Base-by-base conservation (phyloP, 352 stramenopile species). In the Thalassiosira pacifica region DNA sequence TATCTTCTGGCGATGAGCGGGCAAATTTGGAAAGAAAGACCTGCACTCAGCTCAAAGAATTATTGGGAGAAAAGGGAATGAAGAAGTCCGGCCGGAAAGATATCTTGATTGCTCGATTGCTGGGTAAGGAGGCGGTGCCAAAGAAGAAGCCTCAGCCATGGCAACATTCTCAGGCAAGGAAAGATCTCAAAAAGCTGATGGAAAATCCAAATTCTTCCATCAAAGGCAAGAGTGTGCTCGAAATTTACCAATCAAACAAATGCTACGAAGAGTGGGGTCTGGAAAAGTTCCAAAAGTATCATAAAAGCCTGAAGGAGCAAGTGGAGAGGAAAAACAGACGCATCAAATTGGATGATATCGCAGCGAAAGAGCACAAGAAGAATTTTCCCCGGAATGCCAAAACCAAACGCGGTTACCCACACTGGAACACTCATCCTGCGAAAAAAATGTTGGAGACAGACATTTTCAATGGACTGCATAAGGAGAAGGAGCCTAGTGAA, bases 371-470 rank as follows among this genome's bases (percentile, higher is more conserved):
- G 37, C 37, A 48, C 37, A 48, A 48, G 37, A 48, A 48, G 37
- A 48, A 48, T 48, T 48, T 48, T 13, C 13, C 37, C 37, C 6
- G 37, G 37, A 48, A 48, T 48, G 37, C 37, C 13, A 13, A 48
- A 48, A 48, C 37, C 37, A 48, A 48, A 48, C 37, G 37, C 37
- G 37, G 37, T 48, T 48, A 48, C 37, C 37, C 37, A 48, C 37
- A 48, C 37, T 48, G 37, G 37, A 48, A 48, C 37, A 48, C 37
- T 48, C 37, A 48, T 48, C 37, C 37, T 48, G 37, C 13, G 37
- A 48, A 48, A 48, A 13, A 48, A 48, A 52, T n/a, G n/a, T n/a
- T n/a, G n/a, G n/a, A 22, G 37, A 57, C n/a, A 16, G 64, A 72
- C 27, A 40, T 72, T 34, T 4, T 29, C 13, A 22, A 72, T 22